Conservation (phyloP, 352 stramenopile genomes). For the Globisporangium spinosum region DNA sequence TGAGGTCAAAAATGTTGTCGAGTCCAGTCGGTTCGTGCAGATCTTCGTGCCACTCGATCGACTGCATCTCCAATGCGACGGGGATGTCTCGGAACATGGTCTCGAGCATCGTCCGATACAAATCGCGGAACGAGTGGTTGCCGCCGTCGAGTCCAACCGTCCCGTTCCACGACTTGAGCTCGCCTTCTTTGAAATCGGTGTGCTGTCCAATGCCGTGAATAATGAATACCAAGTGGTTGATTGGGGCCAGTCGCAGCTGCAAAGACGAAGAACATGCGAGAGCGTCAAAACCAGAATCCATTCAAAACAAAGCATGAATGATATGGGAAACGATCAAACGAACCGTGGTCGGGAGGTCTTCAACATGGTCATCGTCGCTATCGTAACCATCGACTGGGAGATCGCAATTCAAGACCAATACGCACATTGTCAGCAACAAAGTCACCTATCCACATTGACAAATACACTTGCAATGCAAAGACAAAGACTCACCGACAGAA, state of each 20-base stretch:
- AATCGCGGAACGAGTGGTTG: constrained; percentile 75
- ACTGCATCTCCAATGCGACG: constrained; percentile 82
- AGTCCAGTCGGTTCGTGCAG: constrained; percentile 82
- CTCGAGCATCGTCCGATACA: constrained; percentile 74
- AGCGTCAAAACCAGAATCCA: not conserved
- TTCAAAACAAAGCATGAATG: not conserved
- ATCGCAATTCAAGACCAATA: not conserved
- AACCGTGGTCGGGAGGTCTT: constrained; percentile 74
- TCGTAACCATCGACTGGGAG: constrained; percentile 22
- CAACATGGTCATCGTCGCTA: constrained; percentile 62
- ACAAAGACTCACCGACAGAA: constrained; percentile 25
- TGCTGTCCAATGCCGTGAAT: constrained; percentile 87
- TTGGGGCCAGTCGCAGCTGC: constrained; percentile 61
- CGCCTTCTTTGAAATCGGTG: constrained; percentile 82
- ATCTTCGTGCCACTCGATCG: constrained; percentile 89
- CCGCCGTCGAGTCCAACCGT: constrained; percentile 65
- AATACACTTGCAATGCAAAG: not conserved
- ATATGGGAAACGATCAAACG: not conserved
- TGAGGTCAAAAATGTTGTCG: constrained; percentile 82
- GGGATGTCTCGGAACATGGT: constrained; percentile 82
- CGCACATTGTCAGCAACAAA: not conserved
- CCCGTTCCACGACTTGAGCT: constrained; percentile 79
- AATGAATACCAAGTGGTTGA: constrained; percentile 86
- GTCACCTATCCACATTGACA: not conserved
- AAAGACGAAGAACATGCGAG: not conserved